Evolutionary conservation across 2,329 filamentous ascomycete species (phyloP).

Genomic region (Aspergillus fischeri): DNA sequence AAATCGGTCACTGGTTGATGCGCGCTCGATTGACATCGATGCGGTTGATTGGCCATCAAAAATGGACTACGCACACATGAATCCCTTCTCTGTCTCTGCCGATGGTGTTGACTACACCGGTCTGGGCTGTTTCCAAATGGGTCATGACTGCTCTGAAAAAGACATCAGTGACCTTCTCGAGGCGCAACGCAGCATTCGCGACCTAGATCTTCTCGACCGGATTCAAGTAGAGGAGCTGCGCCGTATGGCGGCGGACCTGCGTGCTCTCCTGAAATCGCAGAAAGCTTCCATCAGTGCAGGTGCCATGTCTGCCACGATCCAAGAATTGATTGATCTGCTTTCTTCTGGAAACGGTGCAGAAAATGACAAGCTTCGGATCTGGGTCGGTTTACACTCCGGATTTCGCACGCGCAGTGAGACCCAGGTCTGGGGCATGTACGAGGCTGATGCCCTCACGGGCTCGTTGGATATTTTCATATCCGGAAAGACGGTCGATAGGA

Average conservation of each 20-base stretch:
- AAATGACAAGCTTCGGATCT: slow-evolving; percentile 10
- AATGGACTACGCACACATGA: slow-evolving; percentile 7
- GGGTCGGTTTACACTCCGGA: slow-evolving; percentile 20
- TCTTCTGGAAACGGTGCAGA: slow-evolving; percentile 3
- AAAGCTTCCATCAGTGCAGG: neutral
- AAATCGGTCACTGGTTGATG: neutral
- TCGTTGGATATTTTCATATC: slow-evolving; percentile 31
- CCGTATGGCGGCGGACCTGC: slow-evolving; percentile 14
- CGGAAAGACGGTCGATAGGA: slow-evolving; percentile 28
- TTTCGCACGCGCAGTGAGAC: slow-evolving; percentile 16
- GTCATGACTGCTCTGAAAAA: slow-evolving; percentile 16
- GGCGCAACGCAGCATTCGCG: slow-evolving; percentile 19
- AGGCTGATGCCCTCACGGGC: slow-evolving; percentile 5
- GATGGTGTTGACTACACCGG: slow-evolving; percentile 19
- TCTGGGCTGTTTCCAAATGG: slow-evolving; percentile 27
- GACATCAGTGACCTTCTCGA: slow-evolving; percentile 21
- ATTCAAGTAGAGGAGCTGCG: slow-evolving; percentile 16
- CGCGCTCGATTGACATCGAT: slow-evolving; percentile 10
- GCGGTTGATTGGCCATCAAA: slow-evolving; percentile 11
- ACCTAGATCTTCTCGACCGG: slow-evolving; percentile 18
- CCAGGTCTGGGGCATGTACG: slow-evolving; percentile 18
- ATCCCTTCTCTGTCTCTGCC: slow-evolving; percentile 19
- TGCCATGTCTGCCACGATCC: neutral
- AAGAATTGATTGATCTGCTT: slow-evolving; percentile 9
- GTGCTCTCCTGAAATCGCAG: slow-evolving; percentile 9